A percentile compares a stretch with the other conserved stretches of the same genome.
phyloP scores from a whole-genome alignment of 192 early-diverging fungal genomes.

The Haplosporangium gracile region DNA sequence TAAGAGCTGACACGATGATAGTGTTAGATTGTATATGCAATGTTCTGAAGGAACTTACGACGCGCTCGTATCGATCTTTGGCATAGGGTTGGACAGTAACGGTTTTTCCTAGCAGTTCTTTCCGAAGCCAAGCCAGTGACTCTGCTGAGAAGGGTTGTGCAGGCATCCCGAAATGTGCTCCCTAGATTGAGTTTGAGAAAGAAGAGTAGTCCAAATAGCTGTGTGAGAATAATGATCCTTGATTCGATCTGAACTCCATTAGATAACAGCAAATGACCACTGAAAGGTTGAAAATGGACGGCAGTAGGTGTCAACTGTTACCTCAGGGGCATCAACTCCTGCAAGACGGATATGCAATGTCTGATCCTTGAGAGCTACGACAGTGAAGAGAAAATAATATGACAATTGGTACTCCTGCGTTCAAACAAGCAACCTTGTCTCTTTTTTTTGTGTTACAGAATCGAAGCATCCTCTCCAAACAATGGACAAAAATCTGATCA shows the following conservation, averaged over 20 bases:
- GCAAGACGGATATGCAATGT: conserved; percentile 75
- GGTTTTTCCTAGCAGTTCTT: conserved; percentile 53
- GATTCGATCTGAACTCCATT: background rate
- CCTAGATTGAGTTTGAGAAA: conserved; percentile 9
- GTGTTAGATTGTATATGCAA: background rate
- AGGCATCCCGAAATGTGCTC: conserved; percentile 76
- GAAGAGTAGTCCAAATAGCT: background rate
- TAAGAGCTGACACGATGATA: background rate
- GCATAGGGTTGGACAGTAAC: conserved; percentile 64
- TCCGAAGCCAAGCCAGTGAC: conserved; percentile 65
- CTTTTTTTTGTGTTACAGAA: background rate
- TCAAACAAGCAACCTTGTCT: background rate
- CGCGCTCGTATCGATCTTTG: conserved; percentile 72
- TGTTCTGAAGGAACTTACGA: conserved; percentile 53
- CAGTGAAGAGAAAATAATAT: background rate
- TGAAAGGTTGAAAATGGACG: background rate
- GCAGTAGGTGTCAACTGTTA: background rate
- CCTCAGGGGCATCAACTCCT: conserved; percentile 80
- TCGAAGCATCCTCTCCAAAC: background rate
- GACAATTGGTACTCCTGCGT: background rate
- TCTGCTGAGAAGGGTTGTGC: conserved; percentile 70
- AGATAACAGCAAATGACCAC: background rate
- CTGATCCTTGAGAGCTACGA: conserved; percentile 65
- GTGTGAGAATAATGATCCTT: background rate
- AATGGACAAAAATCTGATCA: no score